Conservation (phyloP, 192 early-diverging fungal species). For the Rhizoclosmatium globosum region DNA sequence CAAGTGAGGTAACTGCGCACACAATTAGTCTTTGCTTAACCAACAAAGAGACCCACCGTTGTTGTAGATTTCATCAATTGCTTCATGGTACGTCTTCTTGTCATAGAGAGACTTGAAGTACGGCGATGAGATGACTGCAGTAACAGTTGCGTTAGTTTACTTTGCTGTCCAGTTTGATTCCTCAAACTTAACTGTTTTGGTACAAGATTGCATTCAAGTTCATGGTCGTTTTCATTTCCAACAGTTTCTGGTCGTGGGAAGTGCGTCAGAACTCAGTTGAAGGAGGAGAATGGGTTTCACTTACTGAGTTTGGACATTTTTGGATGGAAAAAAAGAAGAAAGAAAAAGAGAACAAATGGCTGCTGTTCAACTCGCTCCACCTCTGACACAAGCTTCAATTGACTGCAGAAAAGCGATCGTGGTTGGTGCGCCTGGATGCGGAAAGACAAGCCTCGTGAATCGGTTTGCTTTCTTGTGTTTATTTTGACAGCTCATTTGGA, state of each 20-base stretch:
- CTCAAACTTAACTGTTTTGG: conserved; percentile 37
- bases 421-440: conserved; percentile 52
- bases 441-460: conserved; percentile 56
- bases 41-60: conserved; percentile 56
- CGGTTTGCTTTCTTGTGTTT: conserved; percentile 46
- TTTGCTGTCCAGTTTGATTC: too few relatives aligned
- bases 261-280: too few relatives aligned
- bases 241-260: conserved; percentile 53
- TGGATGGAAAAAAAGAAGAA: not conserved
- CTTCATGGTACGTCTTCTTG: conserved; percentile 79
- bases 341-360: not conserved
- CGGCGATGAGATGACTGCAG: conserved; percentile 73
- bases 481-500: too few relatives aligned
- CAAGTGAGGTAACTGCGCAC: conserved; percentile 29
- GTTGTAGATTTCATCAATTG: conserved; percentile 77
- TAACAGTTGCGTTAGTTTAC: conserved; percentile 48
- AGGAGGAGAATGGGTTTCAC: not conserved
- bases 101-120: conserved; percentile 81
- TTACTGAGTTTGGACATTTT: conserved; percentile 1
- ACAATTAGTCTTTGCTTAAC: not conserved
- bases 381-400: not conserved
- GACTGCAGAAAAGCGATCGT: conserved; percentile 59
- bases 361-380: not conserved
- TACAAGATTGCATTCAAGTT: conserved; percentile 73
- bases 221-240: conserved; percentile 83